phyloP scores from a whole-genome alignment of 495 filamentous ascomycete genomes.

The Neurospora africana region DNA sequence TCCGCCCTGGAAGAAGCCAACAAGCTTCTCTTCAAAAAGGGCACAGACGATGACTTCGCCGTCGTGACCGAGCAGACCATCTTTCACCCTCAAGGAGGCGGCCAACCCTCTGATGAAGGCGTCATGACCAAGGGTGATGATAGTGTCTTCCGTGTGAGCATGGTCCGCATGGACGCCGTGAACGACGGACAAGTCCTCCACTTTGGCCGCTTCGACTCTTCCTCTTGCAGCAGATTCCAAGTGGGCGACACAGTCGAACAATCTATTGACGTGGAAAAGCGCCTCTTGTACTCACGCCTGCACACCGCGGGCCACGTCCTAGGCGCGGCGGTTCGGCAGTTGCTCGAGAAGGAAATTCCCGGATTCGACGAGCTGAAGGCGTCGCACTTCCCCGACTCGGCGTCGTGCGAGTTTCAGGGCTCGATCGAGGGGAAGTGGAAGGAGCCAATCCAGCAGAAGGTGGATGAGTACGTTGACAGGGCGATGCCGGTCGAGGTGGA shows the following conservation, averaged over 20 bases:
- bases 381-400: constrained; percentile 50
- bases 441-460: constrained; percentile 40
- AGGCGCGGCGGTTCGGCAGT: constrained; percentile 44
- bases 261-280: constrained; percentile 41
- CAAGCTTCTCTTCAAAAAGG: constrained; percentile 40
- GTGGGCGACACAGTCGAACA: constrained; percentile 35
- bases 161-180: constrained; percentile 37
- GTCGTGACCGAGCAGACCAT: constrained; percentile 51
- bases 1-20: constrained; percentile 34
- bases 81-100: constrained; percentile 57
- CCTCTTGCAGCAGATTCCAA: constrained; percentile 15
- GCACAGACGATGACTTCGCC: constrained; percentile 25
- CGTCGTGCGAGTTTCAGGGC: constrained; percentile 49
- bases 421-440: constrained; percentile 50
- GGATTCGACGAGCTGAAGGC: constrained; percentile 52
- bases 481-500: constrained; percentile 46
- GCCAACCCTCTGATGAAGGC: constrained; percentile 53
- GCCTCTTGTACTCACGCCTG: constrained; percentile 45
- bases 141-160: constrained; percentile 35
- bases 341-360: constrained; percentile 37
- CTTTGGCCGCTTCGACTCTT: constrained; percentile 38
- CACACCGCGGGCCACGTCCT: constrained; percentile 59
- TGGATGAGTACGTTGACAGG: constrained; percentile 41
- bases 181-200: constrained; percentile 45
- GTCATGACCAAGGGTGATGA: constrained; percentile 28